Percentiles rank a stretch among this genome's conserved stretches.
Evolutionary conservation across 768 basidiomycete species (phyloP).

Genomic region (Pseudohyphozyma bogoriensis): DNA sequence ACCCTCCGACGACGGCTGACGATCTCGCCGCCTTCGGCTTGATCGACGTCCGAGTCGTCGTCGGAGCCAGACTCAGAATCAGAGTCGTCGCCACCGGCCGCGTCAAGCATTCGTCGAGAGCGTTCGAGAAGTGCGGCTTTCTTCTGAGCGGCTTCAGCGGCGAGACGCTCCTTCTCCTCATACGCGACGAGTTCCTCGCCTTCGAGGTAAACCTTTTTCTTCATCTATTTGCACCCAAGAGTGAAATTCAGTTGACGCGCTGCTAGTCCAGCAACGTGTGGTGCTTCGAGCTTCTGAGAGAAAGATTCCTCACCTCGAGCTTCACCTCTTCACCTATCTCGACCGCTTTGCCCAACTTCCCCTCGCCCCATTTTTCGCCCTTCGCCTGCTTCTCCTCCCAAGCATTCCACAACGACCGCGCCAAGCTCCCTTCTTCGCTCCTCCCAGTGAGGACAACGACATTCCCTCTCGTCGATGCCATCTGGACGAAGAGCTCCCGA

Average conservation of each 20-base stretch:
- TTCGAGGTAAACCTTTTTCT: slow-evolving; percentile 76
- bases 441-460: slow-evolving; percentile 75
- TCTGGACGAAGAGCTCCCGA: slow-evolving; percentile 70
- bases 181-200: slow-evolving; percentile 78
- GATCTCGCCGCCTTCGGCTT: slow-evolving; percentile 52
- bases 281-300: not conserved
- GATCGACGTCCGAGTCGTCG: slow-evolving; percentile 53
- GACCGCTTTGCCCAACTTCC: slow-evolving; percentile 73
- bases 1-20: slow-evolving; percentile 29
- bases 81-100: slow-evolving; percentile 73
- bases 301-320: slow-evolving; percentile 48
- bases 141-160: slow-evolving; percentile 73
- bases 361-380: slow-evolving; percentile 77
- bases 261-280: too few relatives aligned
- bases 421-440: slow-evolving; percentile 69
- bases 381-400: slow-evolving; percentile 79
- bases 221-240: slow-evolving; percentile 52
- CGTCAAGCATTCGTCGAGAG: slow-evolving; percentile 80
- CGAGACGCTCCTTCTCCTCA: slow-evolving; percentile 61
- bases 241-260: too few relatives aligned
- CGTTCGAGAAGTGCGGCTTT: slow-evolving; percentile 74
- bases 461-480: slow-evolving; percentile 71
- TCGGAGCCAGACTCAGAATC: slow-evolving; percentile 40
- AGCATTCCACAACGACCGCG: slow-evolving; percentile 63
- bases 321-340: slow-evolving; percentile 64